These are phyloP conservation scores for Biscogniauxia marginata DNA, from an alignment of 2,329 filamentous ascomycete species.

Conservation along the genomic window DNA sequence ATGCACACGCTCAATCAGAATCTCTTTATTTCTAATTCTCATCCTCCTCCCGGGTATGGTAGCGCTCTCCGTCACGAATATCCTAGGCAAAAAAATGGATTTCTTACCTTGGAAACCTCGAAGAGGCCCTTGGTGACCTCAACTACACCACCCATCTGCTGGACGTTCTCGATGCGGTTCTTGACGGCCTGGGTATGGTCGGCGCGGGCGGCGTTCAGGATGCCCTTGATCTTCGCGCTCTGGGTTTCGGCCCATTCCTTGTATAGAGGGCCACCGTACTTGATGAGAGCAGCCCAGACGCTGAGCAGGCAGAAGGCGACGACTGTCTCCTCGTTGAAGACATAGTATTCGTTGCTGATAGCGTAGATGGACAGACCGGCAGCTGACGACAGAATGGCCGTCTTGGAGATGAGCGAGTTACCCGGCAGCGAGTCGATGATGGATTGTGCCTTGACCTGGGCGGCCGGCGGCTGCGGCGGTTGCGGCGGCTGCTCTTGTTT, in stretches of 20 bases:
- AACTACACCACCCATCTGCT: slow-evolving; percentile 92
- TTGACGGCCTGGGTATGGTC: slow-evolving; percentile 97
- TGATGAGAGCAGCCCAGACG: slow-evolving; percentile 89
- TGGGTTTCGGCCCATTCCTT: slow-evolving; percentile 87
- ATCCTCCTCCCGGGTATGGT: too few relatives aligned
- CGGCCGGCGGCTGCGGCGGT: not conserved
- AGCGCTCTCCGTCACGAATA: not conserved
- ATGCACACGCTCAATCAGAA: slow-evolving; percentile 15
- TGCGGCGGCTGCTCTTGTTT: slow-evolving; percentile 42
- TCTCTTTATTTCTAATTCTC: slow-evolving; percentile 1
- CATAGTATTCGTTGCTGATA: slow-evolving; percentile 99
- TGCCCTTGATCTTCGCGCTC: slow-evolving; percentile 88
- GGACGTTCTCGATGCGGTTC: slow-evolving; percentile 87
- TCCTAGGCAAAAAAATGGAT: not conserved
- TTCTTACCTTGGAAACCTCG: slow-evolving; percentile 89
- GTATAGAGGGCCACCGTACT: slow-evolving; percentile 92
- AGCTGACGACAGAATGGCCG: slow-evolving; percentile 90
- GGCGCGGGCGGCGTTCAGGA: slow-evolving; percentile 88
- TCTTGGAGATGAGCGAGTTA: slow-evolving; percentile 90
- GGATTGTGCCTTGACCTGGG: slow-evolving; percentile 83
- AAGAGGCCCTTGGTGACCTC: slow-evolving; percentile 97
- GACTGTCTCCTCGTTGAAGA: slow-evolving; percentile 98
- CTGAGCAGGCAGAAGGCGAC: slow-evolving; percentile 89
- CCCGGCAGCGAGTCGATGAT: slow-evolving; percentile 92
- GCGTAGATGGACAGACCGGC: slow-evolving; percentile 90